Conservation (phyloP, 2,329 filamentous ascomycete species). For the Fusarium sacchari region DNA sequence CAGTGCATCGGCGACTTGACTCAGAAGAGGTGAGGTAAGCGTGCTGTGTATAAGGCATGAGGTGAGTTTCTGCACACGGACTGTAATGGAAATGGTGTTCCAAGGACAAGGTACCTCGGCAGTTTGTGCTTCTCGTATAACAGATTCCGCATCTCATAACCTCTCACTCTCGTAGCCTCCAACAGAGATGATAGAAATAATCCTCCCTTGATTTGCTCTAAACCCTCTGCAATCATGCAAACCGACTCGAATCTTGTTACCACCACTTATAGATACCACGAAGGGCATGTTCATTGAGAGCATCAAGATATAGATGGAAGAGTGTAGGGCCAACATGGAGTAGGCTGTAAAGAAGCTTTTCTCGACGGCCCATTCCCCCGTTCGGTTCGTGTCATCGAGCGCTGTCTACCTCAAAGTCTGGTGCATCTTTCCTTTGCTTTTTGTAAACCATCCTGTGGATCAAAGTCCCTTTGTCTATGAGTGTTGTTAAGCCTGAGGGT, state of each 20-base stretch:
- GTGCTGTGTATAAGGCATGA: background rate
- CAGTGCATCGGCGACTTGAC: background rate
- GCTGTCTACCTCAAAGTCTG: background rate
- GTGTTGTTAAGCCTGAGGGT: background rate
- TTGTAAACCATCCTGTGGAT: rapidly evolving
- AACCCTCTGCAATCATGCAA: background rate
- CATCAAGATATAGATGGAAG: background rate
- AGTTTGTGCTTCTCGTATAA: background rate
- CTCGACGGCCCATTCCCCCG: background rate
- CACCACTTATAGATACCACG: background rate
- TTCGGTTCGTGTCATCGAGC: background rate
- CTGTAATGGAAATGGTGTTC: background rate
- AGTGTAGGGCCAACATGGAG: background rate
- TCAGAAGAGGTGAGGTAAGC: background rate
- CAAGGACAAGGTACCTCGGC: background rate
- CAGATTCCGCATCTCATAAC: background rate
- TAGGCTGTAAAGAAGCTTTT: too few relatives aligned
- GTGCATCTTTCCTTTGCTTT: background rate
- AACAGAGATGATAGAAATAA: too few relatives aligned
- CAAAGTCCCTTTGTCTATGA: background rate
- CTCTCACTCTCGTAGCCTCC: background rate
- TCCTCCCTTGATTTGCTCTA: background rate
- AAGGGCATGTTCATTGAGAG: background rate
- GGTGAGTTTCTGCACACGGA: background rate
- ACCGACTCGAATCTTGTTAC: background rate